Base-by-base conservation (phyloP, 2,329 filamentous ascomycete genomes). In the Trichoderma afroharzianum region DNA sequence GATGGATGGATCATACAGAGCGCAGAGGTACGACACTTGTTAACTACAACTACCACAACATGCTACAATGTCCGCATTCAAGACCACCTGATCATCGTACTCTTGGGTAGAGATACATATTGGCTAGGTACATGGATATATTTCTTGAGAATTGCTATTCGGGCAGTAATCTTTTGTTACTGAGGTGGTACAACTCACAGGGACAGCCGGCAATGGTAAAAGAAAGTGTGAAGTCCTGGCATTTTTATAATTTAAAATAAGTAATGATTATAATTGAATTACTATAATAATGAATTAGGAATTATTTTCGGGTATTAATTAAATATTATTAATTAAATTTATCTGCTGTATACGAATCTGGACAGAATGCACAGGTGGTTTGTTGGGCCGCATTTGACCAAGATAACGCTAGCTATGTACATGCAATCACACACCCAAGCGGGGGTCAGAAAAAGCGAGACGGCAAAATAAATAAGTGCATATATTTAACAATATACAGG, bases 301-400 rank as follows among this genome's bases (percentile, higher is more conserved):
- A 15, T 15, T 1, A 15, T 3, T 7, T 15, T 36, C 14, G 33
- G 33, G 33, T 36, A 36, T 36, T 15, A 36, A 36, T 36, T 3
- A 36, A 36, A 36, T 36, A 36, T 36, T 14, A 36, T 36, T 36
- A 36, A 36, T 36, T 36, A 36, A 36, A 36, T 36, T 36, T 36
- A 36, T 36, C 86, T 72, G 86, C 90, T 15, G 81, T 89, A 15
- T 81, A 85, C 47, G 94, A 97, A 81, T 89, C 90, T n/a, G 90
- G 91, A 14, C 93, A 95, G 76, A 98, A 97, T 88, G n/a, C n/a
- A n/a, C n/a, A n/a, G n/a, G n/a, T n/a, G 94, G 91, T 93, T 80
- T 33, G 80, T 79, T 55, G 55, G 57, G 57, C 30, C 53, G 58
- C 63, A 50, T 50, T 11, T 18, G 30, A 33, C 33, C 18, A 32